Conservation (phyloP, 129 eudicot species). For the Apium graveolens region DNA sequence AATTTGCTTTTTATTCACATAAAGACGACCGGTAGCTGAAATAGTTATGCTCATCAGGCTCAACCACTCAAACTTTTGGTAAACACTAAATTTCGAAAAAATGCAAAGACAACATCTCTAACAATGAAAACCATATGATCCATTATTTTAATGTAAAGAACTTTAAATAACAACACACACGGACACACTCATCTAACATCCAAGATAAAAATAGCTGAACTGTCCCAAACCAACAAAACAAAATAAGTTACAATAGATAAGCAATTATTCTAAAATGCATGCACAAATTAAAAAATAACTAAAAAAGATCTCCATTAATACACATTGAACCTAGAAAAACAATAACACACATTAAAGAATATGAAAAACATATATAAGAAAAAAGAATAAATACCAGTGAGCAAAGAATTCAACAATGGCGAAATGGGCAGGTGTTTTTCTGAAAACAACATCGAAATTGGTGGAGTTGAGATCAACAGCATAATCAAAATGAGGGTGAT, state of each 20-base stretch:
- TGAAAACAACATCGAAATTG: slow-evolving; percentile 60
- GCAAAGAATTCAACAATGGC: slow-evolving; percentile 96
- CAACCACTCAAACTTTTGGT: not conserved
- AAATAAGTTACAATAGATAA: not conserved
- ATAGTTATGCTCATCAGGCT: not conserved
- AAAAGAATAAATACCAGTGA: slow-evolving; percentile 48
- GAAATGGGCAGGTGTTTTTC: slow-evolving; percentile 55
- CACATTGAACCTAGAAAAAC: not conserved
- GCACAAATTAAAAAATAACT: not conserved
- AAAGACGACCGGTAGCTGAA: not conserved
- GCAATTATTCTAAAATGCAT: not conserved
- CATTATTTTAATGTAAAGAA: not conserved
- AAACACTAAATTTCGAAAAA: not conserved
- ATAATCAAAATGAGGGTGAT: slow-evolving; percentile 24
- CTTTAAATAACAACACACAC: not conserved
- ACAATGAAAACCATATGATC: not conserved
- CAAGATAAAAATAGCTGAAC: not conserved
- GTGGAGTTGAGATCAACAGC: slow-evolving; percentile 71
- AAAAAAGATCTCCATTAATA: not conserved
- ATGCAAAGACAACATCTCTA: not conserved
- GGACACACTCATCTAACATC: not conserved
- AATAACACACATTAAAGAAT: not conserved
- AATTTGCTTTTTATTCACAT: not conserved
- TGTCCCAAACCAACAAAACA: not conserved
- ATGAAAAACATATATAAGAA: too few species aligned